A percentile compares a stretch with the other conserved stretches of the same genome.
Conservation (phyloP, 2,329 filamentous ascomycete genomes). For the Camillea tinctor region DNA sequence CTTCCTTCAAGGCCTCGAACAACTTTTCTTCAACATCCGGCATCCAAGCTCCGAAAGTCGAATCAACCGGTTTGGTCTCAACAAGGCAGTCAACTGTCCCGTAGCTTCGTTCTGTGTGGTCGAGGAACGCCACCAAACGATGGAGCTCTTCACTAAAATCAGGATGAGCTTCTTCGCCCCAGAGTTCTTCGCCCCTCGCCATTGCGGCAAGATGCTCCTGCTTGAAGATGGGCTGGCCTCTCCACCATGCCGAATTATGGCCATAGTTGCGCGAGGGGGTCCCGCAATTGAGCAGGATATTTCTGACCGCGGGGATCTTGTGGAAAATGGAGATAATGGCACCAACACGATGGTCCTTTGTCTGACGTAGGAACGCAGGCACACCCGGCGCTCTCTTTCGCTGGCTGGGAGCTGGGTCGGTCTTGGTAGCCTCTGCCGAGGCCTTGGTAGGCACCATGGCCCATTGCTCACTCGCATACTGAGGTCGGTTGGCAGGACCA, state of each 20-base stretch:
- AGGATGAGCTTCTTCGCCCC: conserved; percentile 33
- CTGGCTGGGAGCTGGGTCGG: conserved; percentile 41
- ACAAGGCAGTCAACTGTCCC: conserved; percentile 52
- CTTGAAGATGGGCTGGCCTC: conserved; percentile 50
- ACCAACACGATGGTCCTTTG: conserved; percentile 45
- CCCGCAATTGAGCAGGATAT: conserved; percentile 49
- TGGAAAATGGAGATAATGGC: conserved; percentile 59
- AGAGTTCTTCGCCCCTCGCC: conserved; percentile 31
- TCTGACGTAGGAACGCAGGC: conserved; percentile 51
- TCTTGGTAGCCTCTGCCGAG: conserved; percentile 28
- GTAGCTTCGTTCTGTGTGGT: conserved; percentile 58
- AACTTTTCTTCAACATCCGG: conserved; percentile 47
- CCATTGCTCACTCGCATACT: conserved; percentile 58
- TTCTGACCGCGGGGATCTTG: conserved; percentile 57
- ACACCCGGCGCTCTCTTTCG: conserved; percentile 42
- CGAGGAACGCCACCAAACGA: conserved; percentile 62
- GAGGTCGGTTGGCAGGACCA: conserved; percentile 56
- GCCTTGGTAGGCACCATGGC: conserved; percentile 50
- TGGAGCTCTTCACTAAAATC: conserved; percentile 56
- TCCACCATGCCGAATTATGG: conserved; percentile 60
- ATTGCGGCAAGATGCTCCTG: conserved; percentile 37
- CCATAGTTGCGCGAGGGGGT: conserved; percentile 49
- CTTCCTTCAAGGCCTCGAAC: conserved; percentile 26
- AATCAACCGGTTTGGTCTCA: conserved; percentile 35
- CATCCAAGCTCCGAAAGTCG: conserved; percentile 35